phyloP scores from a whole-genome alignment of 176 grass and related monocot species.

The Calamus simplicifolius region DNA sequence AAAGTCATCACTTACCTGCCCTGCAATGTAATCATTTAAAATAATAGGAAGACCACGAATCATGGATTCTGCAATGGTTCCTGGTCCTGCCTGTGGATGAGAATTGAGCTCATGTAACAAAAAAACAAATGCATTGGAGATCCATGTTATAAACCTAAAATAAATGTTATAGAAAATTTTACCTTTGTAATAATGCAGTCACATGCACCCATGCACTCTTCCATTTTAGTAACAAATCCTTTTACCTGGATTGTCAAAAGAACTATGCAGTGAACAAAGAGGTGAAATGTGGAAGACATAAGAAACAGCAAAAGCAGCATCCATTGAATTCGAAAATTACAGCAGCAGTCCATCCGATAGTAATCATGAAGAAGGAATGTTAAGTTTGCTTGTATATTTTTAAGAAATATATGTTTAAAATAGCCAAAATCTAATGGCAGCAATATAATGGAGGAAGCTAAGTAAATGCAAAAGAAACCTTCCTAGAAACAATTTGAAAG shows the following conservation, averaged over 20 bases:
- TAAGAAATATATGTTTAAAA: too few species aligned
- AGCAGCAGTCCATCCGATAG: too few species aligned
- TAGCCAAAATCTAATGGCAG: too few species aligned
- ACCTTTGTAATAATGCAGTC: constrained; percentile 99
- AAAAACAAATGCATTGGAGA: constrained; percentile 1
- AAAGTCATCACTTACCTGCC: constrained; percentile 52
- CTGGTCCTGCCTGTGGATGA: constrained; percentile 79
- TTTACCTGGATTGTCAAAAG: constrained; percentile 58
- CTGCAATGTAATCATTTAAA: constrained; percentile 95
- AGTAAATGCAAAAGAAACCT: too few species aligned
- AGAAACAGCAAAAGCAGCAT: too few species aligned
- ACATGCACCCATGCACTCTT: constrained; percentile 98
- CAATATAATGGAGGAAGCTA: too few species aligned
- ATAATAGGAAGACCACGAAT: constrained; percentile 96
- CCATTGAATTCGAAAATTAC: too few species aligned
- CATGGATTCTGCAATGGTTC: constrained; percentile 97
- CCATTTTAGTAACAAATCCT: constrained; percentile 97
- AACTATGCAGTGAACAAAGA: background rate
- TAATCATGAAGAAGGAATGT: too few species aligned
- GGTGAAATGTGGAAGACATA: too few species aligned
- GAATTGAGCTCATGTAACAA: constrained; percentile 4
- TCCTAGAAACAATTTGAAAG: too few species aligned
- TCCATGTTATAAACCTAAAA: background rate
- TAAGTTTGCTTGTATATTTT: too few species aligned
- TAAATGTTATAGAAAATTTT: constrained; percentile 9